A percentile compares a stretch with the other conserved stretches of the same genome.
These are phyloP conservation scores for Termitomyces eurrhizus DNA, from an alignment of 768 basidiomycete genomes.

Conservation along the genomic window DNA sequence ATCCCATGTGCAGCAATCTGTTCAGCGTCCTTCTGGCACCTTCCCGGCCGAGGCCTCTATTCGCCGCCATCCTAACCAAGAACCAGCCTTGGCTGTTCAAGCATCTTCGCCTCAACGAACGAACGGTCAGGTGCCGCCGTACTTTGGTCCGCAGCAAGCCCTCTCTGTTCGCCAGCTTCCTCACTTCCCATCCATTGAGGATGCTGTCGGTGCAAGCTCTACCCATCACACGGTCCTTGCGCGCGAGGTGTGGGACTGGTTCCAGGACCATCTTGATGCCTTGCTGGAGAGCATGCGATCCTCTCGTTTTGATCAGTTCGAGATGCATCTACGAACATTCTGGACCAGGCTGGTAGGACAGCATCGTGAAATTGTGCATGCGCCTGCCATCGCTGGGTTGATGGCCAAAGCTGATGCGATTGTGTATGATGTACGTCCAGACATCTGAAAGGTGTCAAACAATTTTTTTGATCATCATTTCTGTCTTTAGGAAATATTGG, in stretches of 20 bases:
- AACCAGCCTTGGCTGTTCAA: constrained; percentile 48
- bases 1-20: constrained; percentile 76
- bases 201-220: constrained; percentile 72
- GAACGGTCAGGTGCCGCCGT: constrained; percentile 37
- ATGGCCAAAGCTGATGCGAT: constrained; percentile 91
- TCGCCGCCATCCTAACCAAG: constrained; percentile 66
- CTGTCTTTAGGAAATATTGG: constrained; percentile 71
- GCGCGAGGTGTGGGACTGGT: constrained; percentile 88
- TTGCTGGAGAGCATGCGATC: constrained; percentile 73
- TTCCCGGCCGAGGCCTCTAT: constrained; percentile 74
- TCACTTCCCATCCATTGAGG: constrained; percentile 83
- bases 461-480: constrained; percentile 6
- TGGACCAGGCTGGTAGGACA: constrained; percentile 73
- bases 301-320: constrained; percentile 87
- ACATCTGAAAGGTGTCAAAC: background rate
- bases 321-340: constrained; percentile 81
- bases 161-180: constrained; percentile 72
- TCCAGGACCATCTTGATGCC: constrained; percentile 85
- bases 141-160: constrained; percentile 47
- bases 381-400: constrained; percentile 80
- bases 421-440: constrained; percentile 78
- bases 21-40: constrained; percentile 52
- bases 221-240: constrained; percentile 79
- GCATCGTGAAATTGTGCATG: constrained; percentile 86
- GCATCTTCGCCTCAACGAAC: constrained; percentile 52